Conservation (phyloP, 2,329 filamentous ascomycete genomes). For the Epichloe baconii region DNA sequence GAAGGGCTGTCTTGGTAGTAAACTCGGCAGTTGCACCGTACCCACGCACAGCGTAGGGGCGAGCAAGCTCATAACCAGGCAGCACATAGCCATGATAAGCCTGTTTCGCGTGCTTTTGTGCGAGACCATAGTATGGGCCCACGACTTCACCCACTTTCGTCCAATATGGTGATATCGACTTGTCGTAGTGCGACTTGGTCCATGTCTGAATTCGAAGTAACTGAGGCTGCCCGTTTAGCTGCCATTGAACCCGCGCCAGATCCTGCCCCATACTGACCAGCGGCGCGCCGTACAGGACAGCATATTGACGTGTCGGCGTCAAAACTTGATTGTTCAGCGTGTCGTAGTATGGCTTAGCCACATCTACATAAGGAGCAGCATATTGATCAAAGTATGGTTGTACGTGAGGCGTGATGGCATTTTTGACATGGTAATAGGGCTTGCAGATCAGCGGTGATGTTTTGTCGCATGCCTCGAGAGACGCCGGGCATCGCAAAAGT, state of each 20-base stretch:
- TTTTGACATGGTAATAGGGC: slow-evolving; percentile 60
- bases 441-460: slow-evolving; percentile 68
- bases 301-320: slow-evolving; percentile 52
- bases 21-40: slow-evolving; percentile 57
- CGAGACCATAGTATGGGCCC: slow-evolving; percentile 60
- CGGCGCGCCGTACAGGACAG: slow-evolving; percentile 63
- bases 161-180: slow-evolving; percentile 61
- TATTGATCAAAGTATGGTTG: slow-evolving; percentile 79
- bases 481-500: slow-evolving; percentile 69
- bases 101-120: slow-evolving; percentile 48
- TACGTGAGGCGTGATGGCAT: slow-evolving; percentile 55
- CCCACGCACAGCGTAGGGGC: slow-evolving; percentile 58
- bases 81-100: slow-evolving; percentile 61
- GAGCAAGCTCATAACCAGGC: slow-evolving; percentile 60
- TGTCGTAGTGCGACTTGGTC: slow-evolving; percentile 53
- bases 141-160: slow-evolving; percentile 42
- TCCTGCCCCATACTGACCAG: slow-evolving; percentile 52
- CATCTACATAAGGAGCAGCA: slow-evolving; percentile 68
- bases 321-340: slow-evolving; percentile 50
- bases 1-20: slow-evolving; percentile 55
- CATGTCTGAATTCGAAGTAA: slow-evolving; percentile 50
- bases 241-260: slow-evolving; percentile 63
- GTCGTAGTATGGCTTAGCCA: slow-evolving; percentile 62
- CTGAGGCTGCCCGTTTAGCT: slow-evolving; percentile 63
- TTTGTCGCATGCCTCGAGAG: slow-evolving; percentile 52